phyloP scores from a whole-genome alignment of 257 asterid genomes.

The Plectranthus barbatus region DNA sequence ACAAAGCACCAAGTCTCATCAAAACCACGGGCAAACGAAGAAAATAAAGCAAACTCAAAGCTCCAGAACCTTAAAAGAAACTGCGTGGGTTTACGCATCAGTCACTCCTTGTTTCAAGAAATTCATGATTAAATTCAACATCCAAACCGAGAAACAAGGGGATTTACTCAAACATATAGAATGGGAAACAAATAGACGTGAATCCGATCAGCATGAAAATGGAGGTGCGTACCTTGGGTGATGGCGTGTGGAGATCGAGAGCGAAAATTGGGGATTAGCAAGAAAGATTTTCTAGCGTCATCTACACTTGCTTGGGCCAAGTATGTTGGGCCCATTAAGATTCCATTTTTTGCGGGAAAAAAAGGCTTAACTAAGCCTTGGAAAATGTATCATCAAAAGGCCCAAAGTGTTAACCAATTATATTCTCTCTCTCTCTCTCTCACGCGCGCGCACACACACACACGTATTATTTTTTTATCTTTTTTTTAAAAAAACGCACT shows the following conservation, averaged over 20 bases:
- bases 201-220: background rate
- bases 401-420: too few relatives aligned
- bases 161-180: too few relatives aligned
- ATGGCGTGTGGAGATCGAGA: background rate
- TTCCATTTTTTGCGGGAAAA: too few relatives aligned
- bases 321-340: slow-evolving; percentile 1
- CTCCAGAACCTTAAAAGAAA: background rate
- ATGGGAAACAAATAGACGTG: background rate
- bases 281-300: background rate
- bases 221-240: slow-evolving; percentile 13
- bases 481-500: slow-evolving; percentile 18
- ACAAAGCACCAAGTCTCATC: too few relatives aligned
- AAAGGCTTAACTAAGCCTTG: too few relatives aligned
- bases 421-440: slow-evolving; percentile 16
- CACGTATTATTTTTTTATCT: background rate
- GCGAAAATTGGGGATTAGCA: slow-evolving; percentile 1
- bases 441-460: background rate
- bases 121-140: background rate
- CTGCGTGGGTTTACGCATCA: slow-evolving; percentile 2
- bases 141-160: background rate
- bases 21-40: too few relatives aligned
- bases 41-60: too few relatives aligned
- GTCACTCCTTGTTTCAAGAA: background rate
- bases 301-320: slow-evolving; percentile 9
- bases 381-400: too few relatives aligned